Evolutionary conservation across 2,329 filamentous ascomycete species (phyloP), one percentile per base, ranked within the genome.

Genomic region (Parascedosporium putredinis): DNA sequence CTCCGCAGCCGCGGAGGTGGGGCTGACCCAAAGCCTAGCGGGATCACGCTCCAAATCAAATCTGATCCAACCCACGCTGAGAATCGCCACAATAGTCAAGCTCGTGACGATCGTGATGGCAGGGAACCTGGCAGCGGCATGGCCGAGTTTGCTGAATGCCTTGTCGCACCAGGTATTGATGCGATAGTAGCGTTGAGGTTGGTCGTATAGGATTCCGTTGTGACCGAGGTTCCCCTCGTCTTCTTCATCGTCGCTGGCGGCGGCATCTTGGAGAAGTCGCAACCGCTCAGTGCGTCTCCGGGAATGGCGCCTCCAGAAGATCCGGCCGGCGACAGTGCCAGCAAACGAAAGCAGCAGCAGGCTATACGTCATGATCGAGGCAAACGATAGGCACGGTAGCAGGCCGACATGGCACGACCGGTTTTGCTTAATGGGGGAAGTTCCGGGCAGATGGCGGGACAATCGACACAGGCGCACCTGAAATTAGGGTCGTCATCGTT

Each of bases 11-110:
- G 83, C 79, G 3, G 93, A 97, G 7, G 86, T 85, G 6, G 93
- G 93, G 58, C 91, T 90, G n/a, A 98, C 93, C 93, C 93, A 98
- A 7, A 98, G 72, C 45, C 86, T 82, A 9, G 94, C 93, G 5
- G 93, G 93, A 54, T 97, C 86, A 20, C 75, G 86, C 65, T 97
- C 93, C 31, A 98, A 75, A n/a, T 86, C 76, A 60, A 98, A 98
- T 42, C 80, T 79, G 52, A 93, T 70, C 88, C 88, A 95, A 1
- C 93, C 93, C 31, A 91, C 67, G 61, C 90, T 96, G 54, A 98
- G 72, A 4, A 95, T 63, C 1, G 74, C 77, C 9, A 96, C 85
- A 2, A 93, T 60, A 2, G 93, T 49, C n/a, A 96, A 63, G 54
- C 86, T 91, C 6, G 75, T 70, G 2, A 74, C 67, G 55, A 97